Conservation (phyloP, 441 rosid species). For the Populus hybrid region DNA sequence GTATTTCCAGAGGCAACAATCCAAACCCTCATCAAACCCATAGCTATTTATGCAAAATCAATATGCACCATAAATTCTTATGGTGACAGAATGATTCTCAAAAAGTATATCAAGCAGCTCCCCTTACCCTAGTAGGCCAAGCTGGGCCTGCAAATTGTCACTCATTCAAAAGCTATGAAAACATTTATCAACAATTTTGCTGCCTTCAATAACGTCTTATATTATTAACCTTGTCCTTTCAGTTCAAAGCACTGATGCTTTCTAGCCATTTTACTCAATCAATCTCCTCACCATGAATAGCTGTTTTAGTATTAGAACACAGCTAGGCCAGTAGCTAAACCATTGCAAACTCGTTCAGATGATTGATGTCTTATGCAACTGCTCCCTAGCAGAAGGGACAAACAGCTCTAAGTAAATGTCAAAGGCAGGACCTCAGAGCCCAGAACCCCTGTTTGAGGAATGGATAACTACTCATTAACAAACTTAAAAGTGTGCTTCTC, state of each 20-base stretch:
- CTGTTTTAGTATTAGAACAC: too few species aligned
- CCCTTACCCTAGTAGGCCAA: neutral
- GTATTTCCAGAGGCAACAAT: neutral
- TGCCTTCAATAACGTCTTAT: neutral
- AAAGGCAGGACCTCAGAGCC: too few species aligned
- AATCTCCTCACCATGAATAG: neutral
- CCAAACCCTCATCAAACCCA: neutral
- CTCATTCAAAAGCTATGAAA: neutral
- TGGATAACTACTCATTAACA: too few species aligned
- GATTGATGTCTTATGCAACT: too few species aligned
- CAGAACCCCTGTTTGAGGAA: too few species aligned
- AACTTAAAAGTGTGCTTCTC: too few species aligned
- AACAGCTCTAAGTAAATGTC: too few species aligned
- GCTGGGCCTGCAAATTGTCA: neutral
- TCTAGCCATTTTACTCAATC: neutral
- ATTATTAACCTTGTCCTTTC: neutral
- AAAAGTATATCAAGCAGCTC: neutral
- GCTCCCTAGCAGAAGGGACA: too few species aligned
- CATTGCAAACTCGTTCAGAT: neutral
- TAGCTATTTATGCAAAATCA: neutral
- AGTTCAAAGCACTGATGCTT: neutral
- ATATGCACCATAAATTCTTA: neutral
- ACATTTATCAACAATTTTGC: neutral
- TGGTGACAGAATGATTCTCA: neutral
- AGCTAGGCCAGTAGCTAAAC: neutral